These are phyloP conservation scores for Verticillium zaregamsianum DNA, from an alignment of 2,329 filamentous ascomycete genomes.

Conservation along the genomic window DNA sequence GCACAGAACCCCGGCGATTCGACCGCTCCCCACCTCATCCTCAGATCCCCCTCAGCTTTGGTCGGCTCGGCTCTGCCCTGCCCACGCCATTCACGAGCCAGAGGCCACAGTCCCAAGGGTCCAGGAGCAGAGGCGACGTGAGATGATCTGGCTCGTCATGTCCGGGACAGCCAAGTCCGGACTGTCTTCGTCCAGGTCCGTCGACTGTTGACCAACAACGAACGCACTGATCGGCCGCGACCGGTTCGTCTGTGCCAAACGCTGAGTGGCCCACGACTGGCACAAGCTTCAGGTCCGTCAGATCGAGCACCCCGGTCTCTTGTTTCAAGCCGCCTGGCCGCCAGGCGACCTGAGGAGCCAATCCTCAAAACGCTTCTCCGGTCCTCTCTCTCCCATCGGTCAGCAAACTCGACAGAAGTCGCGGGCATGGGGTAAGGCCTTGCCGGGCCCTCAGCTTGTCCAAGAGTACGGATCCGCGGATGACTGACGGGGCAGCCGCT, in stretches of 20 bases:
- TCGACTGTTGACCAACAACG: background rate
- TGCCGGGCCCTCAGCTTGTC: no score
- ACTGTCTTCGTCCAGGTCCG: background rate
- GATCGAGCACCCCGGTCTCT: background rate
- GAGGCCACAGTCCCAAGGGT: background rate
- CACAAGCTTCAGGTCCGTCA: conserved; percentile 4
- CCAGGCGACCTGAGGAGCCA: background rate
- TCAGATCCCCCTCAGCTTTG: background rate
- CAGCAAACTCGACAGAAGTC: background rate
- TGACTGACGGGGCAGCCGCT: no score
- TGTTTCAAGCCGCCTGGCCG: background rate
- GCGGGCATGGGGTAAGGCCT: no score
- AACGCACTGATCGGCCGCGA: background rate
- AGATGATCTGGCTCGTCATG: background rate
- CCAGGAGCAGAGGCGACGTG: background rate
- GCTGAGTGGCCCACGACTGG: conserved; percentile 1
- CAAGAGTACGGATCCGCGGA: no score
- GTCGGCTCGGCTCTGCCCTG: background rate
- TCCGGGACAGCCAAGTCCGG: background rate
- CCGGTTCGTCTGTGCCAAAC: background rate
- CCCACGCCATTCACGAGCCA: background rate
- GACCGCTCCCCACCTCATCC: background rate
- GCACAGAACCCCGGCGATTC: background rate
- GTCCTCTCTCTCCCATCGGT: background rate
- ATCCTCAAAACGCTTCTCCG: background rate